phyloP scores from a whole-genome alignment of 805 yeast genomes.

The Diddensiella transvaalensis region DNA sequence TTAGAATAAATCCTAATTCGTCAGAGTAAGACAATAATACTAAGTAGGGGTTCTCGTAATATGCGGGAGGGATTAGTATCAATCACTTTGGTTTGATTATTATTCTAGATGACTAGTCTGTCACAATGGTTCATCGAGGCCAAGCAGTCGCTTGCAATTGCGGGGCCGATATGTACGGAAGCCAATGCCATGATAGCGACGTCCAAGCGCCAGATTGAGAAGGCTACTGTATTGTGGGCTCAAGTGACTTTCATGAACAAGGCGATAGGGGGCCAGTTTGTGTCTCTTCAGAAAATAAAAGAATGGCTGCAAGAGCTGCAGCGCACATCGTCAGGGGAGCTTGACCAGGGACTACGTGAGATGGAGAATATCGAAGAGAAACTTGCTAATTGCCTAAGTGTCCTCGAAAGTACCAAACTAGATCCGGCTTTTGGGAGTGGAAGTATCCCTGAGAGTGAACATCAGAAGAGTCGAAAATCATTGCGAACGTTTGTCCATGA shows the following conservation, averaged over 20 bases:
- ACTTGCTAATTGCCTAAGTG: conserved; percentile 34
- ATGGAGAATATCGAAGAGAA: conserved; percentile 30
- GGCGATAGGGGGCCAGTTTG: conserved; percentile 47
- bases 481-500: conserved; percentile 50
- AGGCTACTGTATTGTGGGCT: conserved; percentile 42
- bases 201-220: conserved; percentile 37
- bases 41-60: no score
- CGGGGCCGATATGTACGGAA: conserved; percentile 49
- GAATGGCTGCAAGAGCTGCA: conserved; percentile 25
- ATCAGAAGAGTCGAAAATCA: conserved; percentile 20
- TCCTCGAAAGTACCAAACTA: conserved; percentile 38
- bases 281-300: conserved; percentile 36
- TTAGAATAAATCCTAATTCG: no score
- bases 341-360: conserved; percentile 20
- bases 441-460: background rate
- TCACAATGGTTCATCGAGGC: conserved; percentile 45
- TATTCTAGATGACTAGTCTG: background rate
- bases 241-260: conserved; percentile 43
- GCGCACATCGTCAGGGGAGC: conserved; percentile 13
- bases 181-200: conserved; percentile 43
- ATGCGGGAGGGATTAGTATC: no score
- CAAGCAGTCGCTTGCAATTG: conserved; percentile 44
- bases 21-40: no score
- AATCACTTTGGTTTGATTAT: no score
- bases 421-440: conserved; percentile 31